Base-by-base conservation (phyloP, 768 basidiomycete genomes). In the Auricularia cornea region DNA sequence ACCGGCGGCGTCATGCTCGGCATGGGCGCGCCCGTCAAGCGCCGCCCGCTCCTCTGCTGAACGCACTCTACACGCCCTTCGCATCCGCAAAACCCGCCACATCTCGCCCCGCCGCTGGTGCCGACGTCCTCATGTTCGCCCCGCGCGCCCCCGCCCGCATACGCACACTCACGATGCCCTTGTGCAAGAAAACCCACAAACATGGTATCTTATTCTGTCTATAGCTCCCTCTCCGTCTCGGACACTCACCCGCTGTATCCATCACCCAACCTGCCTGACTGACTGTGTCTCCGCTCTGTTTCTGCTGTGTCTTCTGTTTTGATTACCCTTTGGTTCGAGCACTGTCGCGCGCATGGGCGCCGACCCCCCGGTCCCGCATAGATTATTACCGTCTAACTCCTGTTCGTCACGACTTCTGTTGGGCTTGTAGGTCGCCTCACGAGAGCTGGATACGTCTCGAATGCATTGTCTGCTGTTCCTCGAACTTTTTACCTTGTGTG, bases 1-100 rank as follows among this genome's bases (percentile, higher is more conserved):
- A 90, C 90, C 2, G 90, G 90, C 63, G 90, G 90, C 66, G 90
- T 92, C 68, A 92, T 92, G 90, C 87, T 92, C 65, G 90, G 89
- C 59, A 77, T 61, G n/a, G 68, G 62, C 57, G 29, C 70, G 59
- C 60, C 71, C 2, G 62, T 64, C 48, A 65, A 67, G 56, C 28
- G 16, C 26, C 54, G 54, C 54, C 16, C 30, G 23, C 54, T 29
- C 28, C 28, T n/a, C 26, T 57, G 54, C 30, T 57, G 20, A 0
- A 57, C 28, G 28, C 26, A n/a, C 23, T 23, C 26, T 6, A n/a
- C 51, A 18, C 10, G 5, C 10, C 26, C n/a, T 23, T 23, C 16
- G 10, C 30, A 26, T 3, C 16, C 12, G 28, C 30, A 20, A 6
- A 31, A 29, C 23, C 11, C 54, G 28, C 26, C 54, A 57, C 51